Conservation (phyloP, 352 stramenopile species). For the Pythium phragmitis region DNA sequence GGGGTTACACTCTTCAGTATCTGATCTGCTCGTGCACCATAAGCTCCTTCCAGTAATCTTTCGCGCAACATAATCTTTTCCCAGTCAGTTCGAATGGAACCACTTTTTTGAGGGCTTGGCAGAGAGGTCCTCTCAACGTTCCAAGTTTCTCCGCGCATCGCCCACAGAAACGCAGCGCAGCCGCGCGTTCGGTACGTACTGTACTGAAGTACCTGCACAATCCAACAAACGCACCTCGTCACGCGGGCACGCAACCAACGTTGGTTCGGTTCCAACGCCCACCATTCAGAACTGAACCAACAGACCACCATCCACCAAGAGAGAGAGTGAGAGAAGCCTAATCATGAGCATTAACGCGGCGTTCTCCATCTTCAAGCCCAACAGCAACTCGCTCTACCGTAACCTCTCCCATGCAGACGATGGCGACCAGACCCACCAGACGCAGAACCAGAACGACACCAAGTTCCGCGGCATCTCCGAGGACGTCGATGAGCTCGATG, state of each 20-base stretch:
- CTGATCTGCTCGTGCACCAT: conserved; percentile 1
- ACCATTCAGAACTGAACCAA: conserved; percentile 1
- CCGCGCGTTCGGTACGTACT: conserved; percentile 1
- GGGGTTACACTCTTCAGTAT: conserved; percentile 1
- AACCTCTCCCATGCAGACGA: conserved; percentile 7
- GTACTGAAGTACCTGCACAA: neutral
- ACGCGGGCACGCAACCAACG: neutral
- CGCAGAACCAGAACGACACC: conserved; percentile 6
- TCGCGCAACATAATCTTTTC: no score
- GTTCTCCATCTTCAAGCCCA: conserved; percentile 30
- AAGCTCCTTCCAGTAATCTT: no score
- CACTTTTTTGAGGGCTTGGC: conserved; percentile 2
- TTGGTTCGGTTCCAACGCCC: neutral
- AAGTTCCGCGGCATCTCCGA: conserved; percentile 17
- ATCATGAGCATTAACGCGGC: conserved; percentile 29
- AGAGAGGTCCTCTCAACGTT: neutral
- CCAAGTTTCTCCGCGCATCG: neutral
- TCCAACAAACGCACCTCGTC: neutral
- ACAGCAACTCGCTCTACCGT: conserved; percentile 20
- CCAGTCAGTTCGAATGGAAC: conserved; percentile 5
- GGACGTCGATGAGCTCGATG: conserved; percentile 12
- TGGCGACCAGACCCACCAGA: neutral
- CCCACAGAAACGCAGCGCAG: conserved; percentile 15
- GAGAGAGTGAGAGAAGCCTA: neutral
- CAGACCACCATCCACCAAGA: neutral